Conservation (phyloP, 176 grass and related monocot genomes). For the Aegilops tauschii region DNA sequence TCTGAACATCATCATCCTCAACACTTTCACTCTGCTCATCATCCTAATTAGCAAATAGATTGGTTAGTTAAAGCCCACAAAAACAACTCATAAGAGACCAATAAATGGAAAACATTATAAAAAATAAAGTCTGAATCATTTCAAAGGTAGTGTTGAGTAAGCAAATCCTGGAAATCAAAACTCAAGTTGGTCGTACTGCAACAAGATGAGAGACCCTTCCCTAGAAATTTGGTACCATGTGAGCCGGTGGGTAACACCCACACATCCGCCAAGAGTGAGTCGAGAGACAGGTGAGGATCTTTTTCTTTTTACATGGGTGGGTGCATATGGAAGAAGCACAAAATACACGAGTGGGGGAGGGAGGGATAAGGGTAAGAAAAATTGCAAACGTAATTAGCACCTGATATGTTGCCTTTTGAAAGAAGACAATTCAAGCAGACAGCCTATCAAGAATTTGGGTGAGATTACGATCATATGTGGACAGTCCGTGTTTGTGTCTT, state of each 20-base stretch:
- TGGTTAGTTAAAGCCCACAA: neutral
- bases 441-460: neutral
- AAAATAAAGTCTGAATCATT: neutral
- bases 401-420: neutral
- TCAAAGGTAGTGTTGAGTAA: neutral
- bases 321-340: no score
- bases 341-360: no score
- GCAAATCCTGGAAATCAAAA: neutral
- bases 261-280: no score
- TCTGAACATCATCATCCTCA: neutral
- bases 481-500: no score
- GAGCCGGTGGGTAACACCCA: neutral
- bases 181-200: neutral
- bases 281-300: no score
- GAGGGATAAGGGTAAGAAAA: neutral
- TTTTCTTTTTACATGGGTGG: no score
- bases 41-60: neutral
- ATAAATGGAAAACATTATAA: neutral
- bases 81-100: neutral
- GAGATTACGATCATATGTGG: neutral
- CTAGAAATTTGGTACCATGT: neutral
- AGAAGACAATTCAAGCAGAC: constrained; percentile 10
- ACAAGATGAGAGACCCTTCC: neutral
- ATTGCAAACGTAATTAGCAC: neutral
- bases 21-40: neutral